phyloP scores from a whole-genome alignment of 371 early-diverging fungal species.

The Mortierella sp. region DNA sequence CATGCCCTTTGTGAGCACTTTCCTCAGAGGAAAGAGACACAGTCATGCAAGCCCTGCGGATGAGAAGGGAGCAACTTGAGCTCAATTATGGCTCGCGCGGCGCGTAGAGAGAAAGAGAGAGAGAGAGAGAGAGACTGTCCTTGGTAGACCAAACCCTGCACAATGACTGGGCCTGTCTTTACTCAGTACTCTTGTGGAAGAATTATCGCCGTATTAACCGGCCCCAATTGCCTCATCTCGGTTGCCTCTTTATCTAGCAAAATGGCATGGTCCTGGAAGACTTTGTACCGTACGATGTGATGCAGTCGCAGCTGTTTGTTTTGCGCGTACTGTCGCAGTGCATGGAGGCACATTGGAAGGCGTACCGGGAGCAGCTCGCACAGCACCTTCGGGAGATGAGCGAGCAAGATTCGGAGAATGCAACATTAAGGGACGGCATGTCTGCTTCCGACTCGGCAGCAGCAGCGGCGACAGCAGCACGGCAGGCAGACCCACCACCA shows the following conservation, averaged over 20 bases:
- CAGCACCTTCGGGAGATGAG: constrained; percentile 38
- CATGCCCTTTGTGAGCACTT: too few species aligned
- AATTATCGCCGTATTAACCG: not conserved
- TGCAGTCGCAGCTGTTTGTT: constrained; percentile 81
- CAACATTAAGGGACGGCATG: constrained; percentile 27
- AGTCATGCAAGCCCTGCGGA: too few species aligned
- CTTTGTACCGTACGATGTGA: constrained; percentile 64
- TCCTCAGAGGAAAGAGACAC: too few species aligned
- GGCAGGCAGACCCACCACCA: constrained; percentile 77
- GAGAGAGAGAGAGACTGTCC: too few species aligned
- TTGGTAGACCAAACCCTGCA: too few species aligned
- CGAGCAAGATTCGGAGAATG: constrained; percentile 44
- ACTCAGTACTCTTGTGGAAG: not conserved
- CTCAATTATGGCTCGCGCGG: too few species aligned
- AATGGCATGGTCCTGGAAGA: constrained; percentile 63
- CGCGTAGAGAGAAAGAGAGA: too few species aligned
- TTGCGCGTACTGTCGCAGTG: constrained; percentile 78
- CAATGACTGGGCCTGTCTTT: too few species aligned
- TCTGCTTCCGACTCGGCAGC: constrained; percentile 20
- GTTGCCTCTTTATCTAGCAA: constrained; percentile 35
- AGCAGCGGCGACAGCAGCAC: constrained; percentile 30
- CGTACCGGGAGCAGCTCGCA: constrained; percentile 58
- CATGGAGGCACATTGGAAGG: constrained; percentile 79
- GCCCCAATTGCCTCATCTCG: not conserved
- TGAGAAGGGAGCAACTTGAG: too few species aligned